Conservation (phyloP, 2,329 filamentous ascomycete species). For the Exophiala lecanii-corni region DNA sequence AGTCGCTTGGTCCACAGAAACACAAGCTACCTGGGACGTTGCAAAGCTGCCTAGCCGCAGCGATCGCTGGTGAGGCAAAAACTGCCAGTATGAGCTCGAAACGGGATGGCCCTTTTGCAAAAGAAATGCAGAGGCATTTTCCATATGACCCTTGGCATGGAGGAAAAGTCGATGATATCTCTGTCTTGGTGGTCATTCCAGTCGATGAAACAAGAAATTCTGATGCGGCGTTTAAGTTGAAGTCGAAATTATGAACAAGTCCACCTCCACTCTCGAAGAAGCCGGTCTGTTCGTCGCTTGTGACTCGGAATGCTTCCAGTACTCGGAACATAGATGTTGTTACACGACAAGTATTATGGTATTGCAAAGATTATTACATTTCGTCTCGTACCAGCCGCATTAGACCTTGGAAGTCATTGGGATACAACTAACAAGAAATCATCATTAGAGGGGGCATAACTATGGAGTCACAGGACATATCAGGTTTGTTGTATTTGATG, state of each 20-base stretch:
- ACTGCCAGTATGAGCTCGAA: constrained; percentile 74
- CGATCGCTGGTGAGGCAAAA: constrained; percentile 79
- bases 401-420: too few species aligned
- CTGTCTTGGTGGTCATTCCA: constrained; percentile 74
- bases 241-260: constrained; percentile 26
- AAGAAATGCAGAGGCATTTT: constrained; percentile 83
- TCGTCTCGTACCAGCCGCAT: too few species aligned
- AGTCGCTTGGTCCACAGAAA: constrained; percentile 39
- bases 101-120: constrained; percentile 87
- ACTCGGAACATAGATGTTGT: too few species aligned
- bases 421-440: too few species aligned
- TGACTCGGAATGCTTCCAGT: too few species aligned
- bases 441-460: too few species aligned
- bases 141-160: constrained; percentile 83
- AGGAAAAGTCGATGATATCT: constrained; percentile 95
- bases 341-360: too few species aligned
- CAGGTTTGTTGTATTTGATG: too few species aligned
- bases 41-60: constrained; percentile 72
- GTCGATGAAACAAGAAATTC: constrained; percentile 51
- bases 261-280: too few species aligned
- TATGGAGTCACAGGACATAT: too few species aligned
- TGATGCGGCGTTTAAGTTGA: constrained; percentile 7
- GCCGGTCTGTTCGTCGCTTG: too few species aligned
- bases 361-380: too few species aligned
- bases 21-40: constrained; percentile 48